Evolutionary conservation across 768 basidiomycete species (phyloP).

Genomic region (Thelephora ganbajun): DNA sequence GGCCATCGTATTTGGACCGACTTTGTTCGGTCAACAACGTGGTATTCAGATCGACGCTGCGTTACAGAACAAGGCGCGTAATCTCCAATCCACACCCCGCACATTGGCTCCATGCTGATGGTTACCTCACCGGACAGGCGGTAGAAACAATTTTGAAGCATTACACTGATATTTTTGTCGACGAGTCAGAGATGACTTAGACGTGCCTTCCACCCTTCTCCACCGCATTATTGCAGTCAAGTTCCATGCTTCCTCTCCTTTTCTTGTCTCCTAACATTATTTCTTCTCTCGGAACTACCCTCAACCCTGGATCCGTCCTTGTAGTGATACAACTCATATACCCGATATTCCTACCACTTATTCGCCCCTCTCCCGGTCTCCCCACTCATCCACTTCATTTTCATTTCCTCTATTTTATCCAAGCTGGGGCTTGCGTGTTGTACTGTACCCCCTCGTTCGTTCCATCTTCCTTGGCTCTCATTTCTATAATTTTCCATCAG

Average conservation of each 20-base stretch:
- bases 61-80: conserved; percentile 53
- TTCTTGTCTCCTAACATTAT: background rate
- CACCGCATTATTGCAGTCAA: conserved; percentile 3
- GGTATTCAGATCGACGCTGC: conserved; percentile 37
- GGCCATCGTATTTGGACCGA: conserved; percentile 97
- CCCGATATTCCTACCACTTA: conserved; percentile 6
- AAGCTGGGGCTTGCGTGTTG: background rate
- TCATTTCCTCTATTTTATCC: background rate
- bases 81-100: background rate
- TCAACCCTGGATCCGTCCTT: conserved; percentile 3
- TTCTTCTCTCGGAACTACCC: background rate
- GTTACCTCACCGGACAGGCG: conserved; percentile 34
- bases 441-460: conserved; percentile 3
- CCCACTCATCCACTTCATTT: background rate
- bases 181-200: conserved; percentile 45
- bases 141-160: conserved; percentile 92
- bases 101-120: background rate
- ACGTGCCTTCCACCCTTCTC: conserved; percentile 12
- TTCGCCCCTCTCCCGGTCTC: background rate
- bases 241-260: too few relatives aligned
- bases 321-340: conserved; percentile 7
- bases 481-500: background rate
- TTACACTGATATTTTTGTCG: conserved; percentile 94
- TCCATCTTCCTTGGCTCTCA: background rate
- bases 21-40: conserved; percentile 69